Conservation (phyloP, 2,329 filamentous ascomycete genomes). For the Fusarium mangiferae region DNA sequence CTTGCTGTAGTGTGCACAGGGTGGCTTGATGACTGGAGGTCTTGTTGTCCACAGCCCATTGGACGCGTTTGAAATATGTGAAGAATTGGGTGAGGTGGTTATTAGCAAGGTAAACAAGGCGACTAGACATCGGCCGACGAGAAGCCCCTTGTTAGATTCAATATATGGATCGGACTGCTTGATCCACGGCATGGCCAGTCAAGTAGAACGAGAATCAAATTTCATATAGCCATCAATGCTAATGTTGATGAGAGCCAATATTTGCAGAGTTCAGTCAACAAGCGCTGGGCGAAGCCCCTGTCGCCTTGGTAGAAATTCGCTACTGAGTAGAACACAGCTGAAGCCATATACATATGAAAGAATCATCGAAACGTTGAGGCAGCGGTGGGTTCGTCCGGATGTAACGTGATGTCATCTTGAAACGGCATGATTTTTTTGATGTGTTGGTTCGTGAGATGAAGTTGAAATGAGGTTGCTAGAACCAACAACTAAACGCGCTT, state of each 20-base stretch:
- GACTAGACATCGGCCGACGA: not conserved
- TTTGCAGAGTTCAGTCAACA: not conserved
- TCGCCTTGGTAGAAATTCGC: not conserved
- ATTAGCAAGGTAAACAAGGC: not conserved
- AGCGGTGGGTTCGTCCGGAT: not conserved
- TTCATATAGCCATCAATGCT: not conserved
- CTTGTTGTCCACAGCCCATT: not conserved
- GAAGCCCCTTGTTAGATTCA: not conserved
- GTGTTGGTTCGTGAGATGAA: conserved; percentile 9
- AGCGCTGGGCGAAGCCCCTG: not conserved
- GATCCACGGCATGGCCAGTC: not conserved
- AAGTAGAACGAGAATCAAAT: not conserved
- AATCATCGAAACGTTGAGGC: not conserved
- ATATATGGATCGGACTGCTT: not conserved
- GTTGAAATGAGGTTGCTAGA: conserved; percentile 21
- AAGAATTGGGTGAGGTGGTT: not conserved
- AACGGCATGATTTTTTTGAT: not conserved
- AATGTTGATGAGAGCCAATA: not conserved
- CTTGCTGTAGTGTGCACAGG: not conserved
- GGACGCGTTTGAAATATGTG: not conserved
- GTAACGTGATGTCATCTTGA: not conserved
- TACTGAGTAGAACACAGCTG: not conserved
- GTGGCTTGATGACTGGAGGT: not conserved
- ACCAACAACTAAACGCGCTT: conserved; percentile 22
- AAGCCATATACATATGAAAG: not conserved